Percentiles rank a stretch among this genome's conserved stretches.
Evolutionary conservation across 768 basidiomycete genomes (phyloP).

Genomic region (Hortiboletus flavorubellus): DNA sequence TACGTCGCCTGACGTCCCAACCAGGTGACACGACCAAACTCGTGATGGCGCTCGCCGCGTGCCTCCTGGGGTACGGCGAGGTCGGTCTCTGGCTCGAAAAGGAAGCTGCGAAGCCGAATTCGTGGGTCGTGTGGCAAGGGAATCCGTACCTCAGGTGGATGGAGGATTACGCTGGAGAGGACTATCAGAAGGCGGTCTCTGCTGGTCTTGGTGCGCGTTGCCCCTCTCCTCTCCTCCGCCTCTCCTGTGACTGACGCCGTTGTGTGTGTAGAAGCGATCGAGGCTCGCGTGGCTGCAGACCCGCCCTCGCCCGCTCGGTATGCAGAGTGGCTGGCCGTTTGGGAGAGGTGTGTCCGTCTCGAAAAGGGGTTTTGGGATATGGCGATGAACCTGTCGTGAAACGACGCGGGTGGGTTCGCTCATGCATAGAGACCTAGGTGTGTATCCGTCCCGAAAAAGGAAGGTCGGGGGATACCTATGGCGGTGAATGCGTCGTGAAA

Average conservation of each 20-base stretch:
- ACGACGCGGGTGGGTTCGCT: too few relatives aligned
- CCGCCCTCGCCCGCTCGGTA: conserved; percentile 61
- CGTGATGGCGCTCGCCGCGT: conserved; percentile 79
- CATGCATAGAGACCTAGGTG: too few relatives aligned
- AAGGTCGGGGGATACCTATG: too few relatives aligned
- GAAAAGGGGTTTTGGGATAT: conserved; percentile 91
- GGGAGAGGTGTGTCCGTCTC: conserved; percentile 70
- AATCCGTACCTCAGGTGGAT: conserved; percentile 80
- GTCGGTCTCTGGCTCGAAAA: conserved; percentile 81
- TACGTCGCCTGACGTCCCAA: not conserved
- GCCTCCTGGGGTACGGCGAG: conserved; percentile 89
- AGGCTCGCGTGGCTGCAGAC: conserved; percentile 54
- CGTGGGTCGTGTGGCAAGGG: conserved; percentile 55
- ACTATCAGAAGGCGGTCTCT: conserved; percentile 70
- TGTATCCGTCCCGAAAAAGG: too few relatives aligned
- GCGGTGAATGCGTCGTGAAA: too few relatives aligned
- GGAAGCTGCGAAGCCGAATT: conserved; percentile 40
- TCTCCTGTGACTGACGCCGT: not conserved
- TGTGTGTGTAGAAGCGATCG: conserved; percentile 59
- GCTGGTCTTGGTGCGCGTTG: conserved; percentile 62
- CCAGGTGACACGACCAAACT: conserved; percentile 68
- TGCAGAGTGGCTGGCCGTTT: conserved; percentile 65
- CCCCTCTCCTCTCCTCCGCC: not conserved
- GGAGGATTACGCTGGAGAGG: conserved; percentile 71
- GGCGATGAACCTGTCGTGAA: conserved; percentile 35